A percentile compares a stretch with the other conserved stretches of the same genome.
Evolutionary conservation across 371 early-diverging fungal species (phyloP).

Genomic region (Syncephalastrum monosporum): DNA sequence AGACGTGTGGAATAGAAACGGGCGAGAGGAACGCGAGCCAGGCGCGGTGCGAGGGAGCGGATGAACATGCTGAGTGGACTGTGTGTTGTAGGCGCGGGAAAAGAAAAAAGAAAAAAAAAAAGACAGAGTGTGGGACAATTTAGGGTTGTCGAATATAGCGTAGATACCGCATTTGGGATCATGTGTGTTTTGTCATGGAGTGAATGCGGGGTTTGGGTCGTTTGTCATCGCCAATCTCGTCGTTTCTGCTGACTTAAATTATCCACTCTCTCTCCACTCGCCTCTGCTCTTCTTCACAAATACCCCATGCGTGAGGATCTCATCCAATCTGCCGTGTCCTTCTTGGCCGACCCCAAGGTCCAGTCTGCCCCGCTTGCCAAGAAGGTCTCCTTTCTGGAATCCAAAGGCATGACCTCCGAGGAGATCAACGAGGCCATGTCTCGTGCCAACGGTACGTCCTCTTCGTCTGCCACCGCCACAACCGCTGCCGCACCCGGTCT

Average conservation of each 20-base stretch:
- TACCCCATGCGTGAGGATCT: slow-evolving; percentile 72
- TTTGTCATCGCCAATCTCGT: too few species aligned
- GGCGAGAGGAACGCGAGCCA: neutral
- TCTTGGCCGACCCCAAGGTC: slow-evolving; percentile 92
- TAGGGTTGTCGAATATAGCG: too few species aligned
- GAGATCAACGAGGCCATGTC: slow-evolving; percentile 93
- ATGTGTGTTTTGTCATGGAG: slow-evolving; percentile 1
- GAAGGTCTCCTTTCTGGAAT: slow-evolving; percentile 91
- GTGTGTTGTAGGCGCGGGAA: neutral
- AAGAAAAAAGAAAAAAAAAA: slow-evolving; percentile 2
- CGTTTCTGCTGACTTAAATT: neutral
- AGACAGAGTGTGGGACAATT: slow-evolving; percentile 4
- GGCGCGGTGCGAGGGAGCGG: too few species aligned
- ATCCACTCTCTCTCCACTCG: neutral
- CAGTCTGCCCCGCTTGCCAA: slow-evolving; percentile 85
- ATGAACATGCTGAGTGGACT: too few species aligned
- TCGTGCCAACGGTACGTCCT: slow-evolving; percentile 51
- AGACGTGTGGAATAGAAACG: slow-evolving; percentile 10
- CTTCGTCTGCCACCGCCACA: slow-evolving; percentile 17
- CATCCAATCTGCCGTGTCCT: slow-evolving; percentile 85
- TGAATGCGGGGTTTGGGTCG: too few species aligned
- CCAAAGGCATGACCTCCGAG: slow-evolving; percentile 89
- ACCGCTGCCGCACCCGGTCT: slow-evolving; percentile 19
- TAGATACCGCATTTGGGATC: neutral
- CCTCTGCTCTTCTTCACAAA: neutral